Conservation (phyloP, 1,284 basidiomycete species). For the Papiliotrema terrestris region DNA sequence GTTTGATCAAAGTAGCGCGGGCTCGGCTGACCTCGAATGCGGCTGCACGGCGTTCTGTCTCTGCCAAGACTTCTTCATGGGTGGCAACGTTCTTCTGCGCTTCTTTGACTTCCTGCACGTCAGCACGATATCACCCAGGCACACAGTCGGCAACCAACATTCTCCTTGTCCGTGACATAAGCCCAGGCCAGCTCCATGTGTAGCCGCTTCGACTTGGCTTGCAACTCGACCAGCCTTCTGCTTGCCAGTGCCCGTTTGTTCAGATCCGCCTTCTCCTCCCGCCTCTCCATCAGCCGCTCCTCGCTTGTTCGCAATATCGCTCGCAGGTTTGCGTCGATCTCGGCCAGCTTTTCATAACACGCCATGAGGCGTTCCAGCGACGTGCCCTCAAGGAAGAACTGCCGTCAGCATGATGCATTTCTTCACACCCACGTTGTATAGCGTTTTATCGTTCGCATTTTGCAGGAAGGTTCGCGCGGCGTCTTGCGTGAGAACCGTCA, state of each 20-base stretch:
- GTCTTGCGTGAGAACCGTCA: constrained; percentile 92
- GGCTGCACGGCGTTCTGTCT: too few relatives aligned
- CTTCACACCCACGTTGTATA: constrained; percentile 68
- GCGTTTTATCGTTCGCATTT: constrained; percentile 74
- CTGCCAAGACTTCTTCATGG: background rate
- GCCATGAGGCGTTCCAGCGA: constrained; percentile 82
- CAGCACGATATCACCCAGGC: background rate
- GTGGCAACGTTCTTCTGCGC: constrained; percentile 10
- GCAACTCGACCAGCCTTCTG: constrained; percentile 12
- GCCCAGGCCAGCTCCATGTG: constrained; percentile 80
- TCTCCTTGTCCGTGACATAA: constrained; percentile 71
- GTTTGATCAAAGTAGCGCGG: too few relatives aligned
- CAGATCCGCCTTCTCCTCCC: constrained; percentile 5
- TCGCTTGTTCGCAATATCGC: constrained; percentile 16
- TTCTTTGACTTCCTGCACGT: background rate
- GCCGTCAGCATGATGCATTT: constrained; percentile 4
- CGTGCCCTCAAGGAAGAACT: constrained; percentile 95
- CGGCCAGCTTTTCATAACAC: constrained; percentile 74
- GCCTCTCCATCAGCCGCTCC: constrained; percentile 20
- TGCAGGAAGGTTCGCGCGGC: constrained; percentile 79
- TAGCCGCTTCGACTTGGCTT: constrained; percentile 39
- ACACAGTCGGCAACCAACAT: constrained; percentile 47
- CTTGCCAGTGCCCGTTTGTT: constrained; percentile 16
- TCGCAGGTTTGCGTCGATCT: constrained; percentile 22
- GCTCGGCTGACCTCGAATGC: too few relatives aligned